phyloP scores from a whole-genome alignment of 352 stramenopile genomes.

The Phytophthora megakarya region DNA sequence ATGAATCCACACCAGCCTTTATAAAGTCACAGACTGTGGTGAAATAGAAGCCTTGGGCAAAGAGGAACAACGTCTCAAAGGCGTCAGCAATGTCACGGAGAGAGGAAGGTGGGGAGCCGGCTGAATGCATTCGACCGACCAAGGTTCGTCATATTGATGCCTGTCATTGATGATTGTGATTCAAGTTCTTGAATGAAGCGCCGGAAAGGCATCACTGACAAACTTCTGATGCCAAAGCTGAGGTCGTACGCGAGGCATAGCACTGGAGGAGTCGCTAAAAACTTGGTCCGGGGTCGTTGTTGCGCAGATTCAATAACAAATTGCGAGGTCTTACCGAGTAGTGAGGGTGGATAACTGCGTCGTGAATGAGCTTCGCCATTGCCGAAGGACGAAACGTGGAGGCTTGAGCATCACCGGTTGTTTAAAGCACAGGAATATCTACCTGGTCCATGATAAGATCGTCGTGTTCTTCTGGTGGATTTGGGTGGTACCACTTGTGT shows the following conservation, averaged over 20 bases:
- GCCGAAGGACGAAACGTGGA: too few relatives aligned
- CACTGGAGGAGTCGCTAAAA: not conserved
- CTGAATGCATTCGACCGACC: not conserved
- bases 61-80: not conserved
- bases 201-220: constrained; percentile 7
- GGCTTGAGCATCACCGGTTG: not conserved
- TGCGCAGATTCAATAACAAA: constrained; percentile 7
- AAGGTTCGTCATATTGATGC: not conserved
- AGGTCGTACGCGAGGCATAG: constrained; percentile 4
- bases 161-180: not conserved
- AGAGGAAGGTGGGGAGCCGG: not conserved
- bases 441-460: not conserved
- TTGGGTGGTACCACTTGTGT: not conserved
- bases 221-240: constrained; percentile 4
- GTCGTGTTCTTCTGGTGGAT: not conserved
- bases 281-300: not conserved
- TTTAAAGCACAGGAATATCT: not conserved
- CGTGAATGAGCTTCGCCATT: not conserved
- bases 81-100: not conserved
- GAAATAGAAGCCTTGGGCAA: constrained; percentile 6
- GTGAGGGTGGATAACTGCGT: not conserved
- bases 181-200: constrained; percentile 2
- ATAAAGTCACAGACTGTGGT: not conserved
- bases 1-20: not conserved
- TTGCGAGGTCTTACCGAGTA: constrained; percentile 13